phyloP scores from a whole-genome alignment of 768 basidiomycete species.

The Dendrothele bispora region DNA sequence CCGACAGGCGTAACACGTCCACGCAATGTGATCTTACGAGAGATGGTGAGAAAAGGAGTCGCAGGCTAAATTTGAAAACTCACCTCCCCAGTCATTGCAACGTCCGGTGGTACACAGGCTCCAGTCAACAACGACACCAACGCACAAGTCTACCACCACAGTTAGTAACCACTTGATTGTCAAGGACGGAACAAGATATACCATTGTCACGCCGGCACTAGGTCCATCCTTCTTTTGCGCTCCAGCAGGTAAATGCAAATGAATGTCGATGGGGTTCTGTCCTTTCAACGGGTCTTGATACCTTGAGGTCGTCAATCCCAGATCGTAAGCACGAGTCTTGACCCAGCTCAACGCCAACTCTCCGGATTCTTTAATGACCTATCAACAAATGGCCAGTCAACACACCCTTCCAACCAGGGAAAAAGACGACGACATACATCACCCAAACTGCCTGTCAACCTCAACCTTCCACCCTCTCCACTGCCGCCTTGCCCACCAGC shows the following conservation, averaged over 20 bases:
- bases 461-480: slow-evolving; percentile 66
- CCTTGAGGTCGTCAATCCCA: slow-evolving; percentile 71
- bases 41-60: not conserved
- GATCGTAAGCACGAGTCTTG: slow-evolving; percentile 77
- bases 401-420: not conserved
- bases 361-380: slow-evolving; percentile 91
- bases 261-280: slow-evolving; percentile 75
- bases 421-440: slow-evolving; percentile 45
- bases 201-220: slow-evolving; percentile 88
- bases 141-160: slow-evolving; percentile 62
- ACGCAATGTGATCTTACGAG: slow-evolving; percentile 69
- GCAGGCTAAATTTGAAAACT: slow-evolving; percentile 10
- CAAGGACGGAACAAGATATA: slow-evolving; percentile 27
- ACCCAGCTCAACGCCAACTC: slow-evolving; percentile 93
- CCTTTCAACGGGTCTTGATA: slow-evolving; percentile 75
- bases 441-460: slow-evolving; percentile 82
- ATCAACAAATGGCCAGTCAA: not conserved
- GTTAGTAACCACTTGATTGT: not conserved
- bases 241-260: slow-evolving; percentile 86
- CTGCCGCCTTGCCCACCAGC: slow-evolving; percentile 37
- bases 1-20: slow-evolving; percentile 84
- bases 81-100: slow-evolving; percentile 92
- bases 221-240: slow-evolving; percentile 95
- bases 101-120: slow-evolving; percentile 64
- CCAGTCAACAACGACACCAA: slow-evolving; percentile 84